Base-by-base conservation (phyloP, 2,329 filamentous ascomycete genomes). In the Microsporum ferrugineum region DNA sequence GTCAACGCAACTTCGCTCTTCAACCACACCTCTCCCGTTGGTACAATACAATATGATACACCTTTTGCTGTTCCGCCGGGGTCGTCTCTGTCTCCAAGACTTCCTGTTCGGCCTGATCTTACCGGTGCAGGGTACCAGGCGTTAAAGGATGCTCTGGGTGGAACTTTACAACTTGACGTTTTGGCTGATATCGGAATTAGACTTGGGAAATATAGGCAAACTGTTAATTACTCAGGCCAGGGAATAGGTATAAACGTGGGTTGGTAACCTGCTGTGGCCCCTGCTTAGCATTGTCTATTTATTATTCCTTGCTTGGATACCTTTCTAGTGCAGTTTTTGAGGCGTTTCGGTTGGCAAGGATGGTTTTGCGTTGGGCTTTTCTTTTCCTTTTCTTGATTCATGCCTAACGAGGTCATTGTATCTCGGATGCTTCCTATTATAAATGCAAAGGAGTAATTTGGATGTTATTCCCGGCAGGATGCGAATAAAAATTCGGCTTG, bases 1-100 rank as follows among this genome's bases (percentile, higher is more conserved):
- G 82, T 97, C 68, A 87, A 95, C 69, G 92, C 92, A 5, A 90
- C 87, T 1, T 91, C 94, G 0, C 87, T 85, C 63, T 95, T 95
- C 73, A 90, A 95, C 65, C 83, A 88, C 63, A 88, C 85, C 6
- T 84, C 92, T 59, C 82, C 85, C 1, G 80, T 95, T 0, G 94
- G 91, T 1, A 82, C 79, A 31, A 96, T 97, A 62, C 66, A 87
- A 29, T 89, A 94, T 70, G 80, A 86, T 43, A 71, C 84, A 14
- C 84, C 88, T 0, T 92, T 97, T 68, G 82, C 84, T 1, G 87
- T 91, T 1, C 86, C 87, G 0, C 90, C 91, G 0, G 89, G 91
- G 0, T 71, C 82, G 0, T 88, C 86, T 1, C 76, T 82, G 61
- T 89, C 88, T 0, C 92, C 92, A 0, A 82, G 82, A 61, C 71